Evolutionary conservation across 2,329 filamentous ascomycete species (phyloP).

Genomic region (Colletotrichum sp.): DNA sequence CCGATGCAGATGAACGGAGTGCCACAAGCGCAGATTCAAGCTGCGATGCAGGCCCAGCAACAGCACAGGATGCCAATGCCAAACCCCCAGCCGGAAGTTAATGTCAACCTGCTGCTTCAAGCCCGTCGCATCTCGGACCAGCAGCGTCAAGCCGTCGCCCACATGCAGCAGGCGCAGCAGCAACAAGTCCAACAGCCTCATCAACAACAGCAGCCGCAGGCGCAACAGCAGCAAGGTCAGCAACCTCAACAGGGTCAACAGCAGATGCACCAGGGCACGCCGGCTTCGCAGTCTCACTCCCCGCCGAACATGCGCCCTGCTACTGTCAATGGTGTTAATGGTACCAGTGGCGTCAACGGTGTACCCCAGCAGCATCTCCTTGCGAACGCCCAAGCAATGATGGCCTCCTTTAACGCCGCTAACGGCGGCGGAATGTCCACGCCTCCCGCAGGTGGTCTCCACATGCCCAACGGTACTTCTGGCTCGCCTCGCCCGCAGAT

Average conservation of each 20-base stretch:
- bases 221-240: conserved; percentile 38
- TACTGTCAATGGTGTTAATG: conserved; percentile 31
- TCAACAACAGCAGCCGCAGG: conserved; percentile 51
- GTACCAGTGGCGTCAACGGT: conserved; percentile 47
- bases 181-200: conserved; percentile 52
- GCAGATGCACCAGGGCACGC: conserved; percentile 29
- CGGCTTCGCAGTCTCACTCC: conserved; percentile 37
- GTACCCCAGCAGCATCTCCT: conserved; percentile 59
- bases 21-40: conserved; percentile 73
- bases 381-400: conserved; percentile 57
- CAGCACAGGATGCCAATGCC: conserved; percentile 66
- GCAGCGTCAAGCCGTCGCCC: conserved; percentile 55
- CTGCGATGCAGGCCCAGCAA: conserved; percentile 46
- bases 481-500: conserved; percentile 53
- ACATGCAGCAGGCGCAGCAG: conserved; percentile 41
- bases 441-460: conserved; percentile 48
- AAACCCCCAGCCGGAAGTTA: conserved; percentile 53
- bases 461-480: conserved; percentile 49
- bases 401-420: conserved; percentile 52
- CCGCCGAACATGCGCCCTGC: conserved; percentile 46
- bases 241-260: conserved; percentile 41
- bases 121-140: conserved; percentile 71
- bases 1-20: conserved; percentile 68
- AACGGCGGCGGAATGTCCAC: conserved; percentile 49
- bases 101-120: conserved; percentile 64